Percentiles rank a stretch among this genome's conserved stretches.
phyloP scores from a whole-genome alignment of 345 rosid species.

The Xanthoceras sorbifolium region DNA sequence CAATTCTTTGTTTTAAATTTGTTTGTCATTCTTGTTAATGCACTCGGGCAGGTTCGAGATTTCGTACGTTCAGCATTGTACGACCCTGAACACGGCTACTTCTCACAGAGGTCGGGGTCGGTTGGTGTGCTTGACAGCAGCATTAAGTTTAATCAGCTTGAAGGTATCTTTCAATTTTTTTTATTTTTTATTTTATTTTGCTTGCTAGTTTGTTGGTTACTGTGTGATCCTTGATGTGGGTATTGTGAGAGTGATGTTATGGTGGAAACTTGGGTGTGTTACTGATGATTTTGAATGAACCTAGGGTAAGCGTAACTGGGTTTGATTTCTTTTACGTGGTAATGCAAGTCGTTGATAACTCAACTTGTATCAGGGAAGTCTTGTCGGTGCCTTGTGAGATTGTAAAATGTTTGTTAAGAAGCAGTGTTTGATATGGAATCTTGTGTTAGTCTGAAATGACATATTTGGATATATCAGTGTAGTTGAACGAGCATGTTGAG shows the following conservation, averaged over 20 bases:
- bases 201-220: not conserved
- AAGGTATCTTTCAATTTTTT: slow-evolving; percentile 46
- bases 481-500: not conserved
- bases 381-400: too few species aligned
- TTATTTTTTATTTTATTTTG: not conserved
- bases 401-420: not conserved
- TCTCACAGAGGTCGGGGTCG: slow-evolving; percentile 72
- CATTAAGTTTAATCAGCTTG: slow-evolving; percentile 80
- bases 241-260: slow-evolving; percentile 1
- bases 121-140: slow-evolving; percentile 85
- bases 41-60: slow-evolving; percentile 68
- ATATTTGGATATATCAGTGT: not conserved
- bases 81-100: slow-evolving; percentile 81
- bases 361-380: too few species aligned
- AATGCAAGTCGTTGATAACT: not conserved
- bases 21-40: not conserved
- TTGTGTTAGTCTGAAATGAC: not conserved
- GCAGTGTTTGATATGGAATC: not conserved
- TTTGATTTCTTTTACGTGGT: not conserved
- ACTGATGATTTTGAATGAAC: not conserved
- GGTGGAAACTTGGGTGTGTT: not conserved
- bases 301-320: not conserved
- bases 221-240: not conserved
- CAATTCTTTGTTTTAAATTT: not conserved
- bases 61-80: slow-evolving; percentile 76